Evolutionary conservation across 1,139 yeast genomes (phyloP), one percentile per base, ranked within the genome.

Genomic region (Blastobotrys elegans): DNA sequence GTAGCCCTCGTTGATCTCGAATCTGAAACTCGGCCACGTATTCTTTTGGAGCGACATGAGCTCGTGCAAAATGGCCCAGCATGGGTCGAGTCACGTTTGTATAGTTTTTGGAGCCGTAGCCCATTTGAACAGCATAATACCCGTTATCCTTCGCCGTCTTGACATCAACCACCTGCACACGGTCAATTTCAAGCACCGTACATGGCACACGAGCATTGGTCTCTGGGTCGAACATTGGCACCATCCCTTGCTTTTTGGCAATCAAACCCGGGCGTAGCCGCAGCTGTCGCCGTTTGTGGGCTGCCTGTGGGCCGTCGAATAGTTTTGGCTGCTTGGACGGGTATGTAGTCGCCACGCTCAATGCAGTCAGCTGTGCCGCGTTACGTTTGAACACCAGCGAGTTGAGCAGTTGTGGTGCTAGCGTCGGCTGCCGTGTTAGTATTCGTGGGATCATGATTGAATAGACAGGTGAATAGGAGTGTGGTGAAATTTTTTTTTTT

Each of bases 201-300:
- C 71, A 70, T 3, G 75, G 70, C 43, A 88, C 89, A 52, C 81
- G 80, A 49, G 73, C 73, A n/a, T 96, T 96, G 4, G 74, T 72
- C 34, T 76, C 75, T 18, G 37, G 43, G 53, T 75, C 78, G 63
- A 78, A 92, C 78, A 82, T 86, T 11, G 95, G 80, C 48, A 89
- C 81, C 97, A 92, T 90, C 18, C 97, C 97, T 53, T 84, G 73
- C 64, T 92, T 92, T 53, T 80, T 71, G 0, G 95, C 95, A 26
- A 90, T 70, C 34, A 88, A 70, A 7, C 98, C 98, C 5, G 96
- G 82, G 66, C 98, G 80, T 37, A 70, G 68, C 31, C 89, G 79
- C 40, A 88, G 72, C 64, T 80, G 74, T 64, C 80, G 82, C 64
- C 96, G 77, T 22, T 61, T 56, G 45, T 64, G 70, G 4, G 68